Base-by-base conservation (phyloP, 352 stramenopile genomes). In the Phytopythium vexans region DNA sequence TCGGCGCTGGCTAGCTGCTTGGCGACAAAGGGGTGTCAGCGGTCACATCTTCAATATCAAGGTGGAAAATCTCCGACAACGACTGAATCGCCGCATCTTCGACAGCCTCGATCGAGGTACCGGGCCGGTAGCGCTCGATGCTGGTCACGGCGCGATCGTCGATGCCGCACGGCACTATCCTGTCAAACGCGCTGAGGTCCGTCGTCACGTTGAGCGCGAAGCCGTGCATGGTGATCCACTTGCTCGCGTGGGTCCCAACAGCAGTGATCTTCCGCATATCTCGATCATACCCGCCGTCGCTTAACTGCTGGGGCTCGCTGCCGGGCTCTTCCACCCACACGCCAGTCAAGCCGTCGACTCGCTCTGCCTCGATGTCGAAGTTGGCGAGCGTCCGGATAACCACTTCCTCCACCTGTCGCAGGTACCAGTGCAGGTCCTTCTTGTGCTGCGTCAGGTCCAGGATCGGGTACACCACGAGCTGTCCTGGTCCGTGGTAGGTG, bases 221-320 rank as follows among this genome's bases (percentile, higher is more conserved):
- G 34, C 97, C 97, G 66, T 99, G 97, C 68, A 97, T 98, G 8
- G 97, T 99, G 50, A 99, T 96, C 97, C 97, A 99, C 44, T 88
- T 73, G 45, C 88, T 97, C 3, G 90, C 89, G 36, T 96, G 95
- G 10, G 98, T 96, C 8, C 97, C 97, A 14, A 99, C 89, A 0
- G 97, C 96, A 10, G 94, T 94, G 60, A 99, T 95, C 70, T 99
- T 99, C 37, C 85, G 72, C 72, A 93, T 85, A 16, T 87, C 82
- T 12, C 70, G 69, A 35, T 69, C 72, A 48, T 57, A 54, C n/a
- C 86, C 49, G 34, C 68, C 64, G 14, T 39, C 41, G 41, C 41
- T 9, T 21, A 6, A 16, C 42, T 49, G 21, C 34, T 65, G 52
- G 47, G 60, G 33, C 8, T 60, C 54, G 47, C 54, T 53, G 2